These are phyloP conservation scores for Cladobotryum mycophilum DNA, from an alignment of 2,329 filamentous ascomycete genomes.

Conservation along the genomic window DNA sequence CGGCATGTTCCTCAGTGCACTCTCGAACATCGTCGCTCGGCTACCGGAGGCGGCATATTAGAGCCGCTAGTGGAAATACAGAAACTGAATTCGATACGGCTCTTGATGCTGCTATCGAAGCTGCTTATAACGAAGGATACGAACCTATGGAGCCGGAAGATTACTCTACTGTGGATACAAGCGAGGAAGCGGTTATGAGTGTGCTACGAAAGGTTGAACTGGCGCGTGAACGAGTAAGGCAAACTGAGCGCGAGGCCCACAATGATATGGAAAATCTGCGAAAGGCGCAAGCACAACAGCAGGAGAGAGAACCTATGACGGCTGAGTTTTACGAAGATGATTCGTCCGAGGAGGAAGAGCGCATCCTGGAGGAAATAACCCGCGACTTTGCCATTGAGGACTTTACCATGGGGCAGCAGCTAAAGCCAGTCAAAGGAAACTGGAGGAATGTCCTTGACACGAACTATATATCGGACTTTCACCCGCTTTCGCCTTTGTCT, in stretches of 20 bases:
- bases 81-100: conserved; percentile 92
- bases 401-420: conserved; percentile 54
- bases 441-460: conserved; percentile 3
- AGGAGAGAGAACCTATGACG: conserved; percentile 18
- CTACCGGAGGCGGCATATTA: conserved; percentile 62
- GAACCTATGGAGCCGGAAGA: conserved; percentile 59
- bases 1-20: conserved; percentile 71
- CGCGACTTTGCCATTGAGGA: conserved; percentile 76
- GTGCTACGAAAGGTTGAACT: conserved; percentile 63
- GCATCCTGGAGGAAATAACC: conserved; percentile 81
- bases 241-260: conserved; percentile 63
- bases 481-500: conserved; percentile 58
- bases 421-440: not conserved
- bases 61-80: conserved; percentile 62
- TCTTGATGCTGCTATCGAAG: conserved; percentile 89
- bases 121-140: conserved; percentile 87
- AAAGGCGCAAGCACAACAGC: conserved; percentile 30
- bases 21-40: conserved; percentile 69
- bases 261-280: conserved; percentile 34
- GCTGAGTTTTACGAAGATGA: conserved; percentile 59
- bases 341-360: conserved; percentile 66
- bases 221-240: conserved; percentile 67
- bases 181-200: conserved; percentile 44
- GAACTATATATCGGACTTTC: conserved; percentile 39
- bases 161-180: conserved; percentile 27